phyloP scores from a whole-genome alignment of 768 basidiomycete species.

The Mycena epipterygia region DNA sequence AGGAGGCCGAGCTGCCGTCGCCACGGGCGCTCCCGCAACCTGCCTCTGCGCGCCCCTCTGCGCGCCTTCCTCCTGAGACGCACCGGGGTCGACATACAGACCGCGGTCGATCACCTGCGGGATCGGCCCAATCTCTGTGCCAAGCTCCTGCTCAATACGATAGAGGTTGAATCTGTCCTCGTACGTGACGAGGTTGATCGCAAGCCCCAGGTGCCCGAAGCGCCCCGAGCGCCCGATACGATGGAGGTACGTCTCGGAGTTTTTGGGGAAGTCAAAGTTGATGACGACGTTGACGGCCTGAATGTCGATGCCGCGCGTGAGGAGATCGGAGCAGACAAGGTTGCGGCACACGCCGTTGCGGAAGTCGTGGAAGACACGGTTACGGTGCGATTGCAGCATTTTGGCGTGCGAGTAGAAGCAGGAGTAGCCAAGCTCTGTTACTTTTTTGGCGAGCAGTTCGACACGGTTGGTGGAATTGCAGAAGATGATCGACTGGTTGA shows the following conservation, averaged over 20 bases:
- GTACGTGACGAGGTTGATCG: conserved; percentile 97
- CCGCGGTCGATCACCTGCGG: conserved; percentile 92
- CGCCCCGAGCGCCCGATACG: conserved; percentile 98
- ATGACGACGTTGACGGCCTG: conserved; percentile 99
- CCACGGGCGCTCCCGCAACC: conserved; percentile 30
- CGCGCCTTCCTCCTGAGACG: conserved; percentile 55
- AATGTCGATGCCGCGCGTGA: conserved; percentile 99
- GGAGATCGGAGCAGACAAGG: conserved; percentile 96
- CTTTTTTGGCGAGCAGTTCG: conserved; percentile 98
- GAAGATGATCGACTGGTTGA: conserved; percentile 99
- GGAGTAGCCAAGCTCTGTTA: conserved; percentile 98
- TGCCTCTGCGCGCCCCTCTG: conserved; percentile 50
- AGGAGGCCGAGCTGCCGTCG: conserved; percentile 24
- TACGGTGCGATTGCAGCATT: conserved; percentile 99
- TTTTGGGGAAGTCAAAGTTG: conserved; percentile 99
- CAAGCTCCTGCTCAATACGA: conserved; percentile 98
- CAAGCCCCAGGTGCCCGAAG: conserved; percentile 96
- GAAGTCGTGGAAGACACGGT: conserved; percentile 99
- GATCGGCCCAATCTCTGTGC: conserved; percentile 97
- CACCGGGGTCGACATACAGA: conserved; percentile 90
- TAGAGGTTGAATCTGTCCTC: conserved; percentile 99
- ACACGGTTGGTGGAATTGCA: conserved; percentile 99
- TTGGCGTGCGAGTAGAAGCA: conserved; percentile 99
- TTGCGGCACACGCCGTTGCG: conserved; percentile 98
- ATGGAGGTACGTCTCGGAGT: conserved; percentile 98